Evolutionary conservation across 371 early-diverging fungal genomes (phyloP), one percentile per base, ranked within the genome.

Genomic region (Catenaria anguillulae): DNA sequence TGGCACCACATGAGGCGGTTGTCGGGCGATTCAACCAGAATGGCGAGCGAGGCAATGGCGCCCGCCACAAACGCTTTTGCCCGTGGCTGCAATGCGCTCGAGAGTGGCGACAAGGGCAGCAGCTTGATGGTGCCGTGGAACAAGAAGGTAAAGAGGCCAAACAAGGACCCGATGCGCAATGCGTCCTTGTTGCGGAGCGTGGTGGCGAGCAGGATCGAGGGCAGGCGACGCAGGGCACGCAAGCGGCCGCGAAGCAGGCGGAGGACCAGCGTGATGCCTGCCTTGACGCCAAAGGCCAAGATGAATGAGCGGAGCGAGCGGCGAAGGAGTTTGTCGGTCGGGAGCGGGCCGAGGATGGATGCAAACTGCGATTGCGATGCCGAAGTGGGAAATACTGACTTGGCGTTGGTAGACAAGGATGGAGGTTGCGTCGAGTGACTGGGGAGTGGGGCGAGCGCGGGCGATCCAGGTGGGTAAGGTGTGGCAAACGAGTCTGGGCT

Each of bases 1-100:
- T 76, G 76, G 55, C 70, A 63, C 43, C 72, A 64, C 8, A 63
- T 64, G 45, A 70, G 50, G 24, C 76, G 56, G 37, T 68, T 71
- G 42, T 62, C 68, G 1, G 59, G 40, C 17, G 62, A 63, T 45
- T 76, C 73, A 64, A 73, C 65, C 52, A 74, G 62, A 33, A 76
- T 65, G 0, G 71, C 31, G 33, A 70, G 56, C 10, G 71, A 68
- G 33, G 69, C 65, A 12, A 66, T 31, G 29, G 52, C 26, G 4
- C 52, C 52, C 1, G 52, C 52, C 8, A 50, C 31, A 15, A 29
- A 0, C 15, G 29, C 52, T 13, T 29, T 26, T 17, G 8, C 8
- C 15, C 52, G 52, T 17, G 29, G 52, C 19, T 26, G 15, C 1
- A 29, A 31, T 10, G 15, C 29, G 29, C 15, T 19, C 29, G 31